phyloP scores from a whole-genome alignment of 1,284 basidiomycete species.

The Farysia itapuensis region DNA sequence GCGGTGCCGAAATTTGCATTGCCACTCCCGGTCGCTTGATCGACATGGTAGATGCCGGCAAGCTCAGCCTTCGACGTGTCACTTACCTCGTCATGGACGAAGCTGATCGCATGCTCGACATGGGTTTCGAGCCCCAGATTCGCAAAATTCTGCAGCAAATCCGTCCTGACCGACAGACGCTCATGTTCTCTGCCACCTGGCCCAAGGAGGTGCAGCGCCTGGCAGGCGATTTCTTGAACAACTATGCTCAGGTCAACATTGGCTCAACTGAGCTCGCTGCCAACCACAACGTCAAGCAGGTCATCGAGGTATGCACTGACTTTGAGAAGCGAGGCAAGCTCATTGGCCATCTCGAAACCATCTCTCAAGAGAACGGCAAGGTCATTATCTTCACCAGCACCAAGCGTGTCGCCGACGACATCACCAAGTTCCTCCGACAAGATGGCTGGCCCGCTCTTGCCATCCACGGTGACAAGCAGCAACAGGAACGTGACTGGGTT shows the following conservation, averaged over 20 bases:
- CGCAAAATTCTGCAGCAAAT: constrained; percentile 97
- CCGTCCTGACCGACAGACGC: constrained; percentile 83
- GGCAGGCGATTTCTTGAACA: constrained; percentile 90
- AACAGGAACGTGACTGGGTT: constrained; percentile 94
- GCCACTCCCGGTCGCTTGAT: constrained; percentile 71
- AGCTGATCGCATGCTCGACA: constrained; percentile 96
- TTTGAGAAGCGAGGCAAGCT: constrained; percentile 96
- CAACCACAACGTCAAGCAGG: constrained; percentile 94
- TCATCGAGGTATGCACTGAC: constrained; percentile 94
- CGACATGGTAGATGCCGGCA: constrained; percentile 91
- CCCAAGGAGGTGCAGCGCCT: constrained; percentile 98
- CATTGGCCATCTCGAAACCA: constrained; percentile 95
- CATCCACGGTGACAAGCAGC: constrained; percentile 95
- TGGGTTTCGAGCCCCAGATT: constrained; percentile 99
- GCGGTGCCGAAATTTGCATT: constrained; percentile 94
- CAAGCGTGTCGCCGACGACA: constrained; percentile 95
- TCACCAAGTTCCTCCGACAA: constrained; percentile 71
- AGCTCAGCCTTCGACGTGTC: constrained; percentile 91
- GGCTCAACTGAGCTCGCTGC: constrained; percentile 97
- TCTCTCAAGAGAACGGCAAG: constrained; percentile 94
- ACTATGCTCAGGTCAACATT: constrained; percentile 98
- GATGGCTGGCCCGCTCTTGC: constrained; percentile 95
- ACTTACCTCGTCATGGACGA: constrained; percentile 99
- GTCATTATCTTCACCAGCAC: constrained; percentile 98
- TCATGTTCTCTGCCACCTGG: constrained; percentile 94